Evolutionary conservation across 768 basidiomycete species (phyloP).

Genomic region (Podaxis pistillaris): DNA sequence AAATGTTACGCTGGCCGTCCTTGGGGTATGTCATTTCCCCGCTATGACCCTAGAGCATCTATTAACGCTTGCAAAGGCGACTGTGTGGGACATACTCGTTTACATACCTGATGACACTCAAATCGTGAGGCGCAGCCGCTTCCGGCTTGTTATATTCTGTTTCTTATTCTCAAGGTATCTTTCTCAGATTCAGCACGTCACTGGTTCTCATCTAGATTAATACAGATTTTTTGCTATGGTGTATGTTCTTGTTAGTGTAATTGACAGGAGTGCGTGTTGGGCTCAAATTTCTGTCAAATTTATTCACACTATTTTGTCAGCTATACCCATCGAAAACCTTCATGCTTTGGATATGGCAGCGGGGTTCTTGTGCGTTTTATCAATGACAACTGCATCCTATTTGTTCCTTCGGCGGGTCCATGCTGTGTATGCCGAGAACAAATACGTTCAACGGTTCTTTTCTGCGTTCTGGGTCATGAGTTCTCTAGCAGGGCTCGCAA

Average conservation of each 20-base stretch:
- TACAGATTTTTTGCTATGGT: background rate
- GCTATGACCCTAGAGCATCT: background rate
- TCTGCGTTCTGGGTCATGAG: conserved; percentile 26
- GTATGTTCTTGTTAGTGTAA: background rate
- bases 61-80: background rate
- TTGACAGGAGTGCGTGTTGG: background rate
- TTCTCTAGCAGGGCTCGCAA: conserved; percentile 22
- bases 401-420: conserved; percentile 32
- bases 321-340: background rate
- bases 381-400: conserved; percentile 17
- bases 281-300: background rate
- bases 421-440: conserved; percentile 27
- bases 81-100: background rate
- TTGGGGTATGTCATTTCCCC: background rate
- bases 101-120: background rate
- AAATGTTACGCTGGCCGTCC: background rate
- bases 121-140: background rate
- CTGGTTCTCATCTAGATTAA: too few species aligned
- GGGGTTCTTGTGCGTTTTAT: background rate
- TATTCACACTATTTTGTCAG: background rate
- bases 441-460: conserved; percentile 22
- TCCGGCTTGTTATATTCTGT: background rate
- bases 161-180: background rate
- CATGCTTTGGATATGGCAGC: background rate
- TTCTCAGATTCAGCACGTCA: too few species aligned